phyloP scores from a whole-genome alignment of 2,329 filamentous ascomycete species.

The Penicillium sp. region DNA sequence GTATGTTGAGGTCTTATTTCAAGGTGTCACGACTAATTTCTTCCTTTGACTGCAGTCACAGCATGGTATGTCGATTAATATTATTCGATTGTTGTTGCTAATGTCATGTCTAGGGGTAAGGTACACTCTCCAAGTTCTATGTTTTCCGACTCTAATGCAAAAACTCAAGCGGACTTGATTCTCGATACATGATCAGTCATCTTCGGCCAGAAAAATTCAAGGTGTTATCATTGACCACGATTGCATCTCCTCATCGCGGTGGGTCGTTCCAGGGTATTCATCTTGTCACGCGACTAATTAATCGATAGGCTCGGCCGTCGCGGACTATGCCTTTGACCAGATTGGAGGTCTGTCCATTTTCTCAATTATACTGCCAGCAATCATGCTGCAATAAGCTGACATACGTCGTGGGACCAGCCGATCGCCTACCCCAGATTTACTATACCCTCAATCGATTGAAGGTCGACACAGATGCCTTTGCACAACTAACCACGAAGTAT shows the following conservation, averaged over 20 bases:
- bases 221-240: constrained; percentile 62
- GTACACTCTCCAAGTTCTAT: not conserved
- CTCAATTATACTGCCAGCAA: not conserved
- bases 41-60: constrained; percentile 35
- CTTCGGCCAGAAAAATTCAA: constrained; percentile 61
- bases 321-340: constrained; percentile 55
- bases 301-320: constrained; percentile 51
- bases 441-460: constrained; percentile 50
- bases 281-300: constrained; percentile 5
- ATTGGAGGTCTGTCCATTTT: constrained; percentile 46
- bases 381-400: too few relatives aligned
- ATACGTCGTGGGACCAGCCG: too few relatives aligned
- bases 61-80: constrained; percentile 38
- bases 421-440: constrained; percentile 51
- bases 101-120: constrained; percentile 31
- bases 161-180: constrained; percentile 52
- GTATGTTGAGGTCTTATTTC: constrained; percentile 36
- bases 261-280: not conserved
- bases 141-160: constrained; percentile 5
- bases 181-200: constrained; percentile 58
- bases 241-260: constrained; percentile 57
- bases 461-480: constrained; percentile 55
- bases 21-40: not conserved
- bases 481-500: constrained; percentile 55
- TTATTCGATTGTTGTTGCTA: not conserved